Base-by-base conservation (phyloP, 257 asterid genomes). In the Salvia miltiorrhiza region DNA sequence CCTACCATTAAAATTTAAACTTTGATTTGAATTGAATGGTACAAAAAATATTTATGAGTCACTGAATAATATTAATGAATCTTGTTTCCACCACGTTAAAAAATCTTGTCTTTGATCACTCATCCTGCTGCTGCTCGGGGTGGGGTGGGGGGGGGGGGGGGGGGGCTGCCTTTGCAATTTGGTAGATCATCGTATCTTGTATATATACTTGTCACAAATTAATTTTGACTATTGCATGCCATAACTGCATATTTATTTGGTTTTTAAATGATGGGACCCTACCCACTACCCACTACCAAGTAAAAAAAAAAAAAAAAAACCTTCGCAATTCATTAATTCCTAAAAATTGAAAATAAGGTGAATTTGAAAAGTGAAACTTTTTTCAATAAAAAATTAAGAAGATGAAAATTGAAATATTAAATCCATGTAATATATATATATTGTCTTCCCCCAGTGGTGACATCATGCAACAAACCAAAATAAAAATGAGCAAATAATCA, bases 101-200 rank as follows among this genome's bases (percentile, higher is more conserved):
- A 13, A 30, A 39, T 12, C 26, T 40, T 62, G 67, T 41, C 19
- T 61, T 40, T 14, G 41, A 20, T 2, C 13, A 14, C 8, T 44
- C 69, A 10, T 17, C 2, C 11, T 37, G 43, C 43, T 37, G 3
- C 4, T 26, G 30, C 2, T 1, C 4, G 30, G 30, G 35, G 35
- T 1, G 35, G 35, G 2, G n/a, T n/a, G n/a, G n/a, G n/a, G n/a
- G n/a, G 1, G 10, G 23, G 13, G 28, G 39, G 35, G 2, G 55
- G 45, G 70, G 70, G 70, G 28, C 33, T 65, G 70, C 70, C 54
- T 10, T 48, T 32, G 44, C 33, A 47, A 16, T 9, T 65, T 17
- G 2, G 10, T 13, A 37, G 24, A 45, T 32, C 67, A 61, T 19
- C 48, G 26, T 24, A 26, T 40, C 55, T 16, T 33, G 4, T 19